These are phyloP conservation scores for Trichoderma koningii DNA, from an alignment of 2,329 filamentous ascomycete genomes.

Conservation along the genomic window DNA sequence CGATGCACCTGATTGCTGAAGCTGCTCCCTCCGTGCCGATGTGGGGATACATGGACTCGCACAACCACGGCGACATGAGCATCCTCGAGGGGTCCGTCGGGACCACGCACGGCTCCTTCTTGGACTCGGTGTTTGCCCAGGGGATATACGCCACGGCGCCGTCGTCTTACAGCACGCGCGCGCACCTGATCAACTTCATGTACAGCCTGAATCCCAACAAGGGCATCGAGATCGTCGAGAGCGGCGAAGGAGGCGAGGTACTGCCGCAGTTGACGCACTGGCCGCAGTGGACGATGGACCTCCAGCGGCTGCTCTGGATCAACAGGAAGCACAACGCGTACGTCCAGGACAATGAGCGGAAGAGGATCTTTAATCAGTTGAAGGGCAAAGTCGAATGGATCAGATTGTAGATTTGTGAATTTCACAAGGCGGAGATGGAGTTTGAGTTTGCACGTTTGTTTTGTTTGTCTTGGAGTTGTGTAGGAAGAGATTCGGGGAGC, in stretches of 20 bases:
- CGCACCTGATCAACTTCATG: slow-evolving; percentile 18
- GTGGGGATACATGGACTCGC: slow-evolving; percentile 22
- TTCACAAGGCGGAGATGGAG: no score
- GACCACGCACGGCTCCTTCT: slow-evolving; percentile 19
- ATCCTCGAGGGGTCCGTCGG: not conserved
- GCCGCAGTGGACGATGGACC: slow-evolving; percentile 45
- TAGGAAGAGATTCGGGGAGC: no score
- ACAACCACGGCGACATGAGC: not conserved
- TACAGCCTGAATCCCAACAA: slow-evolving; percentile 22
- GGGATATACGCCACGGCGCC: slow-evolving; percentile 38
- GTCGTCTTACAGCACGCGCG: slow-evolving; percentile 58
- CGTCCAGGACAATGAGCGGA: not conserved
- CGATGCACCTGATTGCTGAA: slow-evolving; percentile 2
- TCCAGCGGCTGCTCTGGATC: slow-evolving; percentile 54
- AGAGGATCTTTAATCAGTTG: no score
- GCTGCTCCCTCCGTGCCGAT: slow-evolving; percentile 6
- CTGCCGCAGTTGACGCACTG: slow-evolving; percentile 35
- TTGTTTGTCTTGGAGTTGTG: no score
- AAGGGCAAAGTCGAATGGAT: no score
- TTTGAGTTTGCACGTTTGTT: no score
- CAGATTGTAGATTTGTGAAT: no score
- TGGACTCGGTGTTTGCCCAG: not conserved
- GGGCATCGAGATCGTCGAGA: slow-evolving; percentile 33
- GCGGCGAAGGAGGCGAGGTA: no score
- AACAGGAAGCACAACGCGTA: slow-evolving; percentile 22